phyloP scores from a whole-genome alignment of 352 stramenopile species.

The Peronosclerospora sorghi region DNA sequence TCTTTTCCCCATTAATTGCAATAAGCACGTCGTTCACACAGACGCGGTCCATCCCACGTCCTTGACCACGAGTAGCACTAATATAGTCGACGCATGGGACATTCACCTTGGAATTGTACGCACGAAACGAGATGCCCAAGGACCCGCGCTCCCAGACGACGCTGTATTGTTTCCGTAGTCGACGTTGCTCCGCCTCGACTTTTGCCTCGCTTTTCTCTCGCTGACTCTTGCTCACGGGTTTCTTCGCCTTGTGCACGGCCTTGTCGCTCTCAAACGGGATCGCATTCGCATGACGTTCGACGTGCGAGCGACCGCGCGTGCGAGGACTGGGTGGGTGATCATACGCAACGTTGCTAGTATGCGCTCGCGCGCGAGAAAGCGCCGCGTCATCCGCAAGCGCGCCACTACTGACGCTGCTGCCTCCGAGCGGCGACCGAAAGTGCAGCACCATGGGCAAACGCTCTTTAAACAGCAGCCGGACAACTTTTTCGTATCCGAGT shows the following conservation, averaged over 20 bases:
- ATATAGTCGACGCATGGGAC: conserved; percentile 70
- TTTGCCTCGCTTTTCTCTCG: conserved; percentile 11
- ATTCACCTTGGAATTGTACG: conserved; percentile 56
- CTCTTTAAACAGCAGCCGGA: conserved; percentile 72
- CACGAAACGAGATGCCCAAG: conserved; percentile 60
- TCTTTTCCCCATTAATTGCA: conserved; percentile 72
- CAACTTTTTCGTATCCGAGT: conserved; percentile 67
- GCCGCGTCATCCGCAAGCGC: conserved; percentile 1
- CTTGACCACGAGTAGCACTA: conserved; percentile 29
- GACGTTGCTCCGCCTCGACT: conserved; percentile 24
- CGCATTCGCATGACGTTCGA: conserved; percentile 6
- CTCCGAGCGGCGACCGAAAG: conserved; percentile 43
- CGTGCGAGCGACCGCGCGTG: conserved; percentile 3
- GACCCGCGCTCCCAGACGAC: conserved; percentile 60
- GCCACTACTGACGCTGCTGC: neutral
- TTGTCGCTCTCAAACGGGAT: conserved; percentile 14
- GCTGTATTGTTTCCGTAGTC: conserved; percentile 60
- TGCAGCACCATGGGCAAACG: conserved; percentile 60
- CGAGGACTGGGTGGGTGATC: conserved; percentile 1
- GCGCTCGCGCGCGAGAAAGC: conserved; percentile 1
- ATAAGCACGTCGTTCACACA: conserved; percentile 78
- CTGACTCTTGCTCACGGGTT: conserved; percentile 12
- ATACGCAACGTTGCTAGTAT: conserved; percentile 7
- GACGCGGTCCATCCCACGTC: conserved; percentile 61
- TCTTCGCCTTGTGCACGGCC: conserved; percentile 1